phyloP scores from a whole-genome alignment of 2,329 filamentous ascomycete species.

The Ceratocystis cubensis region DNA sequence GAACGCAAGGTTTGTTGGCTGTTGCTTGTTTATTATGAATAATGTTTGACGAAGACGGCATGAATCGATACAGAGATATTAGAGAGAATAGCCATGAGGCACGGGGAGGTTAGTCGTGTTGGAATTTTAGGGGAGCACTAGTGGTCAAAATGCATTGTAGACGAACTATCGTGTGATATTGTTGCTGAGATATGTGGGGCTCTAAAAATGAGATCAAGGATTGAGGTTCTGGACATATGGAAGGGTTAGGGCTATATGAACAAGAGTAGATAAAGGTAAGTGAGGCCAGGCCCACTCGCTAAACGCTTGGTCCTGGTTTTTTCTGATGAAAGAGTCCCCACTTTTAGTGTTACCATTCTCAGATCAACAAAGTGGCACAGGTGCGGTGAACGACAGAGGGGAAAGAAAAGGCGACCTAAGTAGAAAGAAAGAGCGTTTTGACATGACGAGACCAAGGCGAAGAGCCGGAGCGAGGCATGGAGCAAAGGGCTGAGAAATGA shows the following conservation, averaged over 20 bases:
- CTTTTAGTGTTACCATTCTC: slow-evolving; percentile 7
- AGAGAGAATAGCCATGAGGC: not conserved
- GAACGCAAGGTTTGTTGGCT: too few relatives aligned
- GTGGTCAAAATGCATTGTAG: too few relatives aligned
- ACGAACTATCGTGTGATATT: not conserved
- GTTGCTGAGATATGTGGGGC: not conserved
- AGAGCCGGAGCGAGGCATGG: too few relatives aligned
- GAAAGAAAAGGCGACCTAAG: not conserved
- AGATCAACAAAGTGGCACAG: not conserved
- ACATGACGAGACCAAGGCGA: not conserved
- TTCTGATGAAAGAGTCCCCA: not conserved
- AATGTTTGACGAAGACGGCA: not conserved
- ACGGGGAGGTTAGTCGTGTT: not conserved
- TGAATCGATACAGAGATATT: not conserved
- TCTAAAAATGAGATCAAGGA: too few relatives aligned
- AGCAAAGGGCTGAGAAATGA: too few relatives aligned
- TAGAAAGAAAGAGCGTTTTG: not conserved
- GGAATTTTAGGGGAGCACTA: not conserved
- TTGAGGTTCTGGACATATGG: not conserved
- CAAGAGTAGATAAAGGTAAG: too few relatives aligned
- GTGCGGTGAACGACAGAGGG: not conserved
- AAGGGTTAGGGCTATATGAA: not conserved
- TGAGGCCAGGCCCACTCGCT: not conserved
- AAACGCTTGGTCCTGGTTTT: not conserved
- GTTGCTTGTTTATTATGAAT: too few relatives aligned